Conservation (phyloP, 768 basidiomycete genomes). For the Cyclocybe aegerita region DNA sequence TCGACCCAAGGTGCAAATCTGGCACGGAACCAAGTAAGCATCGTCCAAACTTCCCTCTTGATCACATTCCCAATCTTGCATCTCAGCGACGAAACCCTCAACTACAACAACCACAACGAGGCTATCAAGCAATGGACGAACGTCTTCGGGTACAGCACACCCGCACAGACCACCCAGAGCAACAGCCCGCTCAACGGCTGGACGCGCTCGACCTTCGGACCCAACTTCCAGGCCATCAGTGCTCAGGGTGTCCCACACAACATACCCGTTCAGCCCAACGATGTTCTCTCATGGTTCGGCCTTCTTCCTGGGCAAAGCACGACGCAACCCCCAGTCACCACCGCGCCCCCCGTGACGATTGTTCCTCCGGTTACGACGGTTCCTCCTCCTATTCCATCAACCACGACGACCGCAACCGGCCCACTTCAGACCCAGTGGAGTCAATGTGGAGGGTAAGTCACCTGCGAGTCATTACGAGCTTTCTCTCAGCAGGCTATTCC, state of each 20-base stretch:
- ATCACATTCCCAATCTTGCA: not conserved
- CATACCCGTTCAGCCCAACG: conserved; percentile 47
- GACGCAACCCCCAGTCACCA: conserved; percentile 10
- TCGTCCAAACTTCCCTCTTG: not conserved
- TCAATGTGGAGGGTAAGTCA: conserved; percentile 23
- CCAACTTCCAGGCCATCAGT: conserved; percentile 45
- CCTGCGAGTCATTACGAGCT: too few species aligned
- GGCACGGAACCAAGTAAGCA: conserved; percentile 48
- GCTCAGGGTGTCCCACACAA: conserved; percentile 53
- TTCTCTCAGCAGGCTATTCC: too few species aligned
- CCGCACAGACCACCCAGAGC: conserved; percentile 39
- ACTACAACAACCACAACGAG: conserved; percentile 49
- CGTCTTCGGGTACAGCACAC: conserved; percentile 44
- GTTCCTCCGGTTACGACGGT: conserved; percentile 9
- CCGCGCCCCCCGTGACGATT: conserved; percentile 5
- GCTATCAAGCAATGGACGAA: conserved; percentile 58
- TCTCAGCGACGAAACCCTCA: conserved; percentile 48
- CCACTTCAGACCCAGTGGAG: conserved; percentile 15
- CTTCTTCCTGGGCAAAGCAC: conserved; percentile 19
- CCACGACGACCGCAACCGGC: conserved; percentile 14
- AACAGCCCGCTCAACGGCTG: conserved; percentile 44
- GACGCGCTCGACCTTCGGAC: conserved; percentile 48
- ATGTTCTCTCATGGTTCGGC: conserved; percentile 51
- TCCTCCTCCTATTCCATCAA: conserved; percentile 13
- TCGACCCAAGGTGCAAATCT: conserved; percentile 50